Percentiles rank a stretch among this genome's conserved stretches.
Conservation (phyloP, 164 flowering plant species). For the Dillenia suffruticosa region DNA sequence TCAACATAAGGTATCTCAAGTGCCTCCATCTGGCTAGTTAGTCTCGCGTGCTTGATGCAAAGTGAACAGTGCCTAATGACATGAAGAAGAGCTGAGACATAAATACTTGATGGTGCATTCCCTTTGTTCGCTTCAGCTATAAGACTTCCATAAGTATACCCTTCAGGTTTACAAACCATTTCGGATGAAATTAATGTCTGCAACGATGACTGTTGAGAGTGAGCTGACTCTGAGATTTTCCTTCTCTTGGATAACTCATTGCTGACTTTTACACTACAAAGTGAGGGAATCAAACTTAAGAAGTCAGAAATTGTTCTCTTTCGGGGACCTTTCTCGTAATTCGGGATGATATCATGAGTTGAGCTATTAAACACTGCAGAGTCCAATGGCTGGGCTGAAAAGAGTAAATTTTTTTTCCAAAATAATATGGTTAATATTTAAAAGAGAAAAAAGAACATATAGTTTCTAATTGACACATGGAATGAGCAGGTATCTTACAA, state of each 20-base stretch:
- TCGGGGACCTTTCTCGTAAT: conserved; percentile 36
- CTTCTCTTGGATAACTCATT: conserved; percentile 45
- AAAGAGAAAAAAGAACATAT: background rate
- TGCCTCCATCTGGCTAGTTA: conserved; percentile 96
- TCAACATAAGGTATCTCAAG: conserved; percentile 90
- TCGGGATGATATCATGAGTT: conserved; percentile 23
- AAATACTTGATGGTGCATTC: conserved; percentile 69
- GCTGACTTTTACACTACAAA: conserved; percentile 34
- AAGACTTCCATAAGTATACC: conserved; percentile 62
- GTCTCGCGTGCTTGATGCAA: conserved; percentile 85
- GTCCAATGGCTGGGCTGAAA: conserved; percentile 59
- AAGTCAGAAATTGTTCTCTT: conserved; percentile 75
- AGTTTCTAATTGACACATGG: conserved; percentile 6
- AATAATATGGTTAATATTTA: background rate
- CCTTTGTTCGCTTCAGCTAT: conserved; percentile 92
- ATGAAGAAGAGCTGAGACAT: conserved; percentile 82
- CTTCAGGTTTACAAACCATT: conserved; percentile 33
- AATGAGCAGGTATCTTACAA: conserved; percentile 52
- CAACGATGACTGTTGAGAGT: conserved; percentile 20
- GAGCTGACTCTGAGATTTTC: conserved; percentile 34
- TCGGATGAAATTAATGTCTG: conserved; percentile 27
- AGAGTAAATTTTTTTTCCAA: conserved; percentile 10
- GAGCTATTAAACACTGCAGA: conserved; percentile 26
- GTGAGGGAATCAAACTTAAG: conserved; percentile 66
- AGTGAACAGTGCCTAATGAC: conserved; percentile 94